Evolutionary conservation across 768 basidiomycete species (phyloP).

Genomic region (Kwoniella botswanensis): DNA sequence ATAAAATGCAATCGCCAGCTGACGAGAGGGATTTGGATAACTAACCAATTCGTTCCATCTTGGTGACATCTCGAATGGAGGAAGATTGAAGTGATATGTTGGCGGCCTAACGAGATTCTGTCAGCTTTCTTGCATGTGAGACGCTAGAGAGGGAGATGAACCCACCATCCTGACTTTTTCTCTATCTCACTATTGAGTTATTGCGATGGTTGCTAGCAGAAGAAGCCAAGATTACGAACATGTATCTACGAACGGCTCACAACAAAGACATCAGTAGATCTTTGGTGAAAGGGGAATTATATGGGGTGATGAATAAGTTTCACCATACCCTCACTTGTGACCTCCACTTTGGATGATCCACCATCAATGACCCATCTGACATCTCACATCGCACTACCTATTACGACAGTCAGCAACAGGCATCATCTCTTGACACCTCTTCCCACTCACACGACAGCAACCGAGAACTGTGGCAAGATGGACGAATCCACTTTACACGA

Average conservation of each 20-base stretch:
- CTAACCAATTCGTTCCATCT: slow-evolving; percentile 59
- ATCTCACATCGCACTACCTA: background rate
- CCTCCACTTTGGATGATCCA: slow-evolving; percentile 9
- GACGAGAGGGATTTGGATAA: background rate
- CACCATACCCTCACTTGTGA: background rate
- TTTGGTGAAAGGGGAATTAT: background rate
- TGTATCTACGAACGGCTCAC: background rate
- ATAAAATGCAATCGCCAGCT: slow-evolving; percentile 32
- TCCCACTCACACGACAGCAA: background rate
- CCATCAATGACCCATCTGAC: slow-evolving; percentile 7
- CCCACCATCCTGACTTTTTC: background rate
- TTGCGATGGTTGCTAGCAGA: background rate
- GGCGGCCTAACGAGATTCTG: slow-evolving; percentile 40
- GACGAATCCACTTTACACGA: slow-evolving; percentile 26
- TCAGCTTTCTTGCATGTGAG: background rate
- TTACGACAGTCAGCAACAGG: background rate
- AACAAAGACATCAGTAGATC: background rate
- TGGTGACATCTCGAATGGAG: slow-evolving; percentile 55
- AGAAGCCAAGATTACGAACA: background rate
- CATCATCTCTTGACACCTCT: background rate
- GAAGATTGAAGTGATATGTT: slow-evolving; percentile 54
- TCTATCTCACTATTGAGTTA: background rate
- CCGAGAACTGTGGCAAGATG: slow-evolving; percentile 2
- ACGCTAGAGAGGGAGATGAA: background rate
- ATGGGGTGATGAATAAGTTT: background rate